phyloP scores from a whole-genome alignment of 306 rosid species.

The Hippophae gyantsensis region DNA sequence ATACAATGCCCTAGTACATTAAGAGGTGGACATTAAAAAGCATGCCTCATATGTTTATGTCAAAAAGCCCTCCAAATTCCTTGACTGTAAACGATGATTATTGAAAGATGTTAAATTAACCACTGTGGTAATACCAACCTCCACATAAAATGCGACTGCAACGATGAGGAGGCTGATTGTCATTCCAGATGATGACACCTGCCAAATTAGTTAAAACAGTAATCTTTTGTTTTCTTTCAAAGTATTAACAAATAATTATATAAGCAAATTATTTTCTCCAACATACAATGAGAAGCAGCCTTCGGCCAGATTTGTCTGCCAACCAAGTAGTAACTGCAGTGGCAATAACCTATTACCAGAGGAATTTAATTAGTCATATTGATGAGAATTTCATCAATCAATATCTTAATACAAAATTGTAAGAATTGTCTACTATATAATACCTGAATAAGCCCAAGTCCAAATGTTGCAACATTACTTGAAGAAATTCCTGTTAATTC shows the following conservation, averaged over 20 bases:
- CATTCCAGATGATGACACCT: slow-evolving; percentile 65
- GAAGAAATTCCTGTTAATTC: slow-evolving; percentile 49
- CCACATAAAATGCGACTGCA: slow-evolving; percentile 50
- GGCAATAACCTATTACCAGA: slow-evolving; percentile 43
- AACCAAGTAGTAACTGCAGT: slow-evolving; percentile 72
- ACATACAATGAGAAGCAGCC: slow-evolving; percentile 61
- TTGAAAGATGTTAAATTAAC: neutral
- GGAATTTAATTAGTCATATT: slow-evolving; percentile 1
- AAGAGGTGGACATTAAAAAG: slow-evolving; percentile 17
- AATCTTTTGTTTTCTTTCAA: neutral
- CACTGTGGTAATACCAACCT: slow-evolving; percentile 32
- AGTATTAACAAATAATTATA: neutral
- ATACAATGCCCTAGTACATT: slow-evolving; percentile 27
- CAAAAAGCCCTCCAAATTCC: neutral
- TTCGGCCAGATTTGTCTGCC: slow-evolving; percentile 72
- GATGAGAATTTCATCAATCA: neutral
- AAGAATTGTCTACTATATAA: slow-evolving; percentile 2
- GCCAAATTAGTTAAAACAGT: slow-evolving; percentile 20
- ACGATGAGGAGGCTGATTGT: slow-evolving; percentile 58
- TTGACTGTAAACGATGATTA: neutral
- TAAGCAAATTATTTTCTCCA: neutral
- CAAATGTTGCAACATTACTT: slow-evolving; percentile 55
- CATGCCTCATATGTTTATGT: neutral
- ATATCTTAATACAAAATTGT: neutral
- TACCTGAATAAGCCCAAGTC: slow-evolving; percentile 74